Evolutionary conservation across 176 grass and related monocot genomes (phyloP), one percentile per base, ranked within the genome.

Genomic region (Secale cereale): DNA sequence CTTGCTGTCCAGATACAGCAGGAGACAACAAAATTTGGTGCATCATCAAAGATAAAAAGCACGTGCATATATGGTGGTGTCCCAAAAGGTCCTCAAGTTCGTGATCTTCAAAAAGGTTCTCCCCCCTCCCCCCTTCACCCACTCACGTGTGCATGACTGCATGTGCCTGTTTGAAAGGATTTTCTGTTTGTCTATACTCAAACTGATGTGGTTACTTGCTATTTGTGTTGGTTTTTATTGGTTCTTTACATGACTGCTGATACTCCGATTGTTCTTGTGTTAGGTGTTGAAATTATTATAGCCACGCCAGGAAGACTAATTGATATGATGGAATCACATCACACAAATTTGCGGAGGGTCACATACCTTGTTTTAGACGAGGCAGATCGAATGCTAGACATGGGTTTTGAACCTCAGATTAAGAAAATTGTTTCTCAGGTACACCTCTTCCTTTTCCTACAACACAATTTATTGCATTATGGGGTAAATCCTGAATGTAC

Each of bases 321-420:
- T 70, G 97, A 97, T 92, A 99, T 97, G 97, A 88, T 99, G 81
- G 97, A 99, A 79, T 99, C 97, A 52, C 93, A 97, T 78, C 86
- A 94, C 86, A 97, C 97, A 87, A 99, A 99, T 74, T 88, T 99
- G 78, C 89, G 94, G 74, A 88, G 97, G 74, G 88, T 99, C 31
- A 99, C 97, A 67, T 99, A 97, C 87, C 94, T 99, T 76, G 97
- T 99, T 89, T 92, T 99, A 88, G 94, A 99, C 56, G 97, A 99
- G 81, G 97, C 97, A 29, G 94, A 94, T 69, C 90, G 94, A 39
- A 99, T 99, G 97, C 86, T 99, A 68, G 97, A 97, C 83, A 99
- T 99, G 97, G 97, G 97, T 23, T 99, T 99, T 76, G 97, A 99
- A 77, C 97, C 94, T 85, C 94, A 99, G 62, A 99, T 99, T 36